Evolutionary conservation across 768 basidiomycete species (phyloP), one percentile per base, ranked within the genome.

Genomic region (Leccinum subgranulosum): DNA sequence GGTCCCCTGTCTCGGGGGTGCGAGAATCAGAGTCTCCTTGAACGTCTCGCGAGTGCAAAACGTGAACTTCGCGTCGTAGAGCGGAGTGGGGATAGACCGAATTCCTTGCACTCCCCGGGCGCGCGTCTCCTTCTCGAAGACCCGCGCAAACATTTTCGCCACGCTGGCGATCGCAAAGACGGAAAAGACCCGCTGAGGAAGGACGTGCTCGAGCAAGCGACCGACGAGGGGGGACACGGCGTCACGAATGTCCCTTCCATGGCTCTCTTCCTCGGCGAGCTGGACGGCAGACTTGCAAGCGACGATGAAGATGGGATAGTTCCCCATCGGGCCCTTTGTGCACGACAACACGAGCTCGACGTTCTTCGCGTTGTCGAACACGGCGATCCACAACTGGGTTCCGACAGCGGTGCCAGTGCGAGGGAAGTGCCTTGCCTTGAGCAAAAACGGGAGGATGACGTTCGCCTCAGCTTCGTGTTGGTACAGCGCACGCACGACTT

Each of bases 61-160:
- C 7, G 81, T 76, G 52, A 87, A 77, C 17, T 75, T 81, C 2
- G 88, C 84, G 27, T 79, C 78, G 58, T 91, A 91, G 61, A 88
- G 90, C 0, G 84, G 80, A 0, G 55, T 29, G 34, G 11, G n/a
- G 6, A 66, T 48, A 0, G 58, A 54, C n/a, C 83, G 47, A 2
- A 68, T 60, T 23, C 28, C 59, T 12, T 43, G 3, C 7, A 21
- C 15, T 28, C 41, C n/a, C n/a, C n/a, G n/a, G 5, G 17, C 11
- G n/a, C 25, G 47, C 2, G 36, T 19, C 59, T 51, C n/a, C 72
- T 71, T 87, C 83, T 53, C 57, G 31, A 68, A 90, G 12, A 75
- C 57, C 5, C 66, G 58, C 2, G 77, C 75, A 62, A 91, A 88
- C 6, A 61, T 58, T 7, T 56, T 49, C 0, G 82, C 66, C 15